These are phyloP conservation scores for Macrophomina phaseolina DNA, from an alignment of 2,329 filamentous ascomycete species.

Conservation along the genomic window DNA sequence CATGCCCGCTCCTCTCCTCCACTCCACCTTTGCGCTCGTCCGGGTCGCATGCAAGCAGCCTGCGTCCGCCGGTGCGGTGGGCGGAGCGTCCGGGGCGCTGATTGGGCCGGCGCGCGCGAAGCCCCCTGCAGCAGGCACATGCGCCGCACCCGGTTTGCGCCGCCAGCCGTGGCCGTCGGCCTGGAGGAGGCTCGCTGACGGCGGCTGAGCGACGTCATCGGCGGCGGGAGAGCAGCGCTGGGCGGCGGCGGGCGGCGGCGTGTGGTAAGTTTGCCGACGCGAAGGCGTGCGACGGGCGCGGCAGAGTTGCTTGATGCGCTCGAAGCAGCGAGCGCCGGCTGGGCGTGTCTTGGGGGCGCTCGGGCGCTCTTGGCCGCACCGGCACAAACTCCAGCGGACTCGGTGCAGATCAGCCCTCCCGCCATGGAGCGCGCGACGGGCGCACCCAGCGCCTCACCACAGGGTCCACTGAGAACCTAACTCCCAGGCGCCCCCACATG, in stretches of 20 bases:
- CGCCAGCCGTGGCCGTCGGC: not conserved
- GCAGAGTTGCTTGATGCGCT: slow-evolving; percentile 7
- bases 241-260: not conserved
- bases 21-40: slow-evolving; percentile 7
- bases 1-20: slow-evolving; percentile 22
- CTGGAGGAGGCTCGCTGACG: not conserved
- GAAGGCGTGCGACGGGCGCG: slow-evolving; percentile 17
- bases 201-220: slow-evolving; percentile 9
- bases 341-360: slow-evolving; percentile 18
- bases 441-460: slow-evolving; percentile 23
- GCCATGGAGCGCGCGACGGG: slow-evolving; percentile 20
- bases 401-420: slow-evolving; percentile 8
- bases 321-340: slow-evolving; percentile 10
- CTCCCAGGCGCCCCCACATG: slow-evolving; percentile 15
- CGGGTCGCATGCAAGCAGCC: not conserved
- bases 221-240: slow-evolving; percentile 20
- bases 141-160: slow-evolving; percentile 23
- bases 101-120: slow-evolving; percentile 4
- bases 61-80: not conserved
- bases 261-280: slow-evolving; percentile 16
- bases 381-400: slow-evolving; percentile 12
- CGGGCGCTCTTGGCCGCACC: slow-evolving; percentile 3
- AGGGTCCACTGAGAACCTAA: slow-evolving; percentile 11
- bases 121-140: not conserved
- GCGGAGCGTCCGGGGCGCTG: slow-evolving; percentile 11